Evolutionary conservation across 768 basidiomycete species (phyloP), one percentile per base, ranked within the genome.

Genomic region (Leucocoprinus sp.): DNA sequence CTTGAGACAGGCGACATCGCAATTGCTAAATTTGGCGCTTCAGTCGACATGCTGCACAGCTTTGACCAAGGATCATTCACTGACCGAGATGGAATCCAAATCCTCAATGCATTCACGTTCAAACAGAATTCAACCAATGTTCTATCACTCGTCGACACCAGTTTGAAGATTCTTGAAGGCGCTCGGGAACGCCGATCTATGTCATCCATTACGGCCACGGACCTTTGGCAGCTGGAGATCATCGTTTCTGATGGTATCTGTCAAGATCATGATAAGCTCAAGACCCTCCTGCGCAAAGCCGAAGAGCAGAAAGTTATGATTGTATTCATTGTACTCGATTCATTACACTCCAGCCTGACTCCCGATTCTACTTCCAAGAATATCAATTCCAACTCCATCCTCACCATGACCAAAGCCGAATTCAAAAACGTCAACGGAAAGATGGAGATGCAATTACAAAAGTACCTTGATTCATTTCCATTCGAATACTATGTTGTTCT

Each of bases 191-290:
- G 73, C 18, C 76, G 78, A 35, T 60, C 71, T 34, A 69, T 72
- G 62, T 69, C 70, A 34, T 83, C 82, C 14, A 69, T 78, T 2
- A 74, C 80, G 3, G 75, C 84, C 5, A 75, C 78, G 14, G 93
- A 98, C 51, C 69, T 99, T 18, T 98, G 96, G 96, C 96, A 99
- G 60, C 74, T 99, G 43, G 79, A 97, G 62, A 89, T 98, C 66
- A 96, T 99, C 71, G 91, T 99, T 50, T 97, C 93, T 12, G 96
- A 99, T 56, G 96, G 96, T n/a, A 86, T 97, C 54, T 98, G 93
- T 59, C 92, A 98, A 60, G 89, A 96, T 58, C 93, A 97, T 62
- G 87, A 93, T 33, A 72, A 75, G 53, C 71, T 99, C 40, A 80
- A 85, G 28, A 80, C 80, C 2, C 64, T 89, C 22, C 69, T 99